Evolutionary conservation across 306 rosid species (phyloP), one percentile per base, ranked within the genome.

Genomic region (Amphicarpaea edgeworthii): DNA sequence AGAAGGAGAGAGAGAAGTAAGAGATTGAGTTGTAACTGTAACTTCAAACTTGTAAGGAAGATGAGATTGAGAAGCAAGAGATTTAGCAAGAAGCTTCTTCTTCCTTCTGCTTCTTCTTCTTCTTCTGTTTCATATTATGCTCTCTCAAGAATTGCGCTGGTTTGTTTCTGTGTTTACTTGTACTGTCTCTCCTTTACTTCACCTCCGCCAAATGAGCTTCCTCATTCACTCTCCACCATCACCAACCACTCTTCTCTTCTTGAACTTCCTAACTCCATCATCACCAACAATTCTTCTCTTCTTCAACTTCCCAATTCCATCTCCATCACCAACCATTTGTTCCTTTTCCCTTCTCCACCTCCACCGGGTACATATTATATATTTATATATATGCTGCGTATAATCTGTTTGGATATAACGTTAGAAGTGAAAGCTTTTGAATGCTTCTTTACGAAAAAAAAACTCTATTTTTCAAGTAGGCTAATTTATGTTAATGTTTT

Each of bases 111-210:
- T 28, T 28, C 30, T 28, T 28, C 32, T 28, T 28, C 86, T 10
- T 87, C 82, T 28, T 0, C 3, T 65, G 12, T 72, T 43, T 16
- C 86, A 60, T 89, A 67, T 45, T 89, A 67, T 45, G 61, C 30
- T 47, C 8, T 87, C 12, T 74, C 83, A 23, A 87, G 88, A 40
- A 4, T 92, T 12, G 84, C 86, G 34, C 71, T 92, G 0, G 7
- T 46, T 46, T 46, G 53, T 8, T 11, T 92, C 68, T 83, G 85
- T 17, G 62, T 90, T 0, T 92, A 73, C 80, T 80, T 84, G 1
- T 73, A 77, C 76, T 5, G 26, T 45, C 54, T 71, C n/a, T 21
- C 12, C 32, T 54, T 54, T 19, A 51, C 59, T 3, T 53, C 60
- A 53, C 20, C 14, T 20, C 14, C 26, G 8, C 1, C 12, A 19